Evolutionary conservation across 495 filamentous ascomycete genomes (phyloP), one percentile per base, ranked within the genome.

Genomic region (Diplogelasinospora grovesii): DNA sequence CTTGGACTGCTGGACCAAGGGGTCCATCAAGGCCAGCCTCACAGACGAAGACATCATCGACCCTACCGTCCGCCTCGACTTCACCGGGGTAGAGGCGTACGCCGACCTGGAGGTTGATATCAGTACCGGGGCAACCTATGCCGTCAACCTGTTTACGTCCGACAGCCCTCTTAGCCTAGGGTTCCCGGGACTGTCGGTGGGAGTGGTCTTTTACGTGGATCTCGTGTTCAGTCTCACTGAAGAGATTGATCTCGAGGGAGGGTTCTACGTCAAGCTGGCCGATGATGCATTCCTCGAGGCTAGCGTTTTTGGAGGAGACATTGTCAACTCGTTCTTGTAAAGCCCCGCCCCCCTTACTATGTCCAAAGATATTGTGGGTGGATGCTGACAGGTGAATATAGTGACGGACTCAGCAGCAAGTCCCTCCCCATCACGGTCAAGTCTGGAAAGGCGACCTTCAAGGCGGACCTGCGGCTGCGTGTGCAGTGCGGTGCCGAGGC

Each of bases 191-290:
- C 37, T 62, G 18, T 56, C 56, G 33, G 44, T 69, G 27, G 65
- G 65, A 4, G 45, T 65, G 4, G 39, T 65, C 4, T 51, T 69
- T 34, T 53, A 50, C 30, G 46, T 69, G 13, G 65, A 69, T 36
- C 54, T 69, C 11, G 46, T 69, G 23, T 52, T 69, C 33, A 57
- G 61, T 47, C 43, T 65, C 34, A 48, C 58, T 25, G 59, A 54
- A 11, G 54, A 50, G 23, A 53, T 69, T 35, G 65, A 69, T 49
- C 45, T 69, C 21, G 55, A 56, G 16, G 63, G 58, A 33, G 65
- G 65, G 32, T 62, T 69, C 33, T 59, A 64, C 37, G 50, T 69
- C 8, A 54, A 56, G 36, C 52, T 69, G 18, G 54, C 60, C 18
- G 63, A 66, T 13, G 60, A 54, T 9, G 56, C 65, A 8, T 58